These are phyloP conservation scores for Parathielavia hyrcaniae DNA, from an alignment of 495 filamentous ascomycete species.

Conservation along the genomic window DNA sequence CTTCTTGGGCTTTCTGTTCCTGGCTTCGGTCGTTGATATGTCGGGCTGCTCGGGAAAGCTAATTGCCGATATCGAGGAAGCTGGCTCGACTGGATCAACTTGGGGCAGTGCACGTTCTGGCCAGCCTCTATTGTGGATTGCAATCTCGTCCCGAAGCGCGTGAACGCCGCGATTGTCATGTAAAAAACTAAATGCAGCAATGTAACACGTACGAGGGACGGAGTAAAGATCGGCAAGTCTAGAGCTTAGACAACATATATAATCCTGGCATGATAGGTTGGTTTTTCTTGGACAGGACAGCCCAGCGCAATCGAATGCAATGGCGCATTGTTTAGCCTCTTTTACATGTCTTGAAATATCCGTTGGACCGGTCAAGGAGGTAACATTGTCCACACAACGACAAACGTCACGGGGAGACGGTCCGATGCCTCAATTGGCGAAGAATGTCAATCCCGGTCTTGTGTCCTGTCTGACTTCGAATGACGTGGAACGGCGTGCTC, in stretches of 20 bases:
- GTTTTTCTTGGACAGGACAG: no score
- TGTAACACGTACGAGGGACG: no score
- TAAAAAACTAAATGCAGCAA: no score
- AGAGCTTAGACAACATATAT: conserved; percentile 7
- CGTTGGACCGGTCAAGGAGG: no score
- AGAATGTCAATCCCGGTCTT: neutral
- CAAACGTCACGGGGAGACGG: neutral
- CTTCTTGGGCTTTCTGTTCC: no score
- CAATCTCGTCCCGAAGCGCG: neutral
- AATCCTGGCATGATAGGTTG: neutral
- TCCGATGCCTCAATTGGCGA: neutral
- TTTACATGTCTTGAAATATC: no score
- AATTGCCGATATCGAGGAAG: neutral
- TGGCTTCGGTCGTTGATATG: no score
- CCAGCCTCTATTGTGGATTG: neutral
- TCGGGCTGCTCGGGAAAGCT: neutral
- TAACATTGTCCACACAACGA: neutral
- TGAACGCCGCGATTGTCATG: neutral
- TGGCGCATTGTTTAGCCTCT: no score
- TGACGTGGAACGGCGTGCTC: conserved; percentile 4
- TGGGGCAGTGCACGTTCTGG: neutral
- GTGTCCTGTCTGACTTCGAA: neutral
- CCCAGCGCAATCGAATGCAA: no score
- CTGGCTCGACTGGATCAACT: neutral
- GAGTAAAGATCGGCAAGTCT: conserved; percentile 10